Base-by-base conservation (phyloP, 176 grass and related monocot genomes). In the Ensete glaucum region DNA sequence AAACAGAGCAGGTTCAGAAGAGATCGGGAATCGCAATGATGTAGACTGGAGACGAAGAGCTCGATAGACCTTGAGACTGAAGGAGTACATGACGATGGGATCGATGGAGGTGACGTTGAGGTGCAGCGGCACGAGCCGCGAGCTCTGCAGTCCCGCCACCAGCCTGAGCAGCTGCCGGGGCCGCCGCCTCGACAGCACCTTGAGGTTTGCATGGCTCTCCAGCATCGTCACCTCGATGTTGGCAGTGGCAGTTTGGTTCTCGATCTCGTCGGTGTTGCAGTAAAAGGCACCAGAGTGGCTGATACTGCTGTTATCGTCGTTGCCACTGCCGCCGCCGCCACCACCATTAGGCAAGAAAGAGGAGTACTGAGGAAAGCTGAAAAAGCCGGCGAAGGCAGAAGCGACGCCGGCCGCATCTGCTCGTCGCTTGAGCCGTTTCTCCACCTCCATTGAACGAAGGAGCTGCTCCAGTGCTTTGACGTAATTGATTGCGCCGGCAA, bases 221-320 rank as follows among this genome's bases (percentile, higher is more conserved):
- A 89, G 91, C 96, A 99, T 91, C 1, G 96, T 95, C 75, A 99
- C 96, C 82, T 99, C 96, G 72, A 99, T 89, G 85, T 95, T 88
- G 0, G 96, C 96, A 8, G 87, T 29, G 8, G 79, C 85, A 2
- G 53, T 48, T 51, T 43, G 50, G 49, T 52, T 78, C 19, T 82
- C 84, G 1, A 29, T 62, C 17, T 9, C n/a, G 9, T 69, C 79
- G 63, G 55, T 72, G 26, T 20, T 67, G 62, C 70, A 2, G 52
- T 17, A 15, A 25, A 27, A 43, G 67, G 12, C 19, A 27, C 2
- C 27, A 9, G 4, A 8, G 57, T 62, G 15, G 57, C 6, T 48
- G 11, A 16, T 16, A 29, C 26, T 62, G 76, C 59, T 69, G 11
- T 52, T 52, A 23, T 13, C 76, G 34, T 25, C 55, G 1, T 73